Percentiles rank a stretch among this genome's conserved stretches.
phyloP scores from a whole-genome alignment of 2,329 filamentous ascomycete species.

The Rutstroemia sydowiana region DNA sequence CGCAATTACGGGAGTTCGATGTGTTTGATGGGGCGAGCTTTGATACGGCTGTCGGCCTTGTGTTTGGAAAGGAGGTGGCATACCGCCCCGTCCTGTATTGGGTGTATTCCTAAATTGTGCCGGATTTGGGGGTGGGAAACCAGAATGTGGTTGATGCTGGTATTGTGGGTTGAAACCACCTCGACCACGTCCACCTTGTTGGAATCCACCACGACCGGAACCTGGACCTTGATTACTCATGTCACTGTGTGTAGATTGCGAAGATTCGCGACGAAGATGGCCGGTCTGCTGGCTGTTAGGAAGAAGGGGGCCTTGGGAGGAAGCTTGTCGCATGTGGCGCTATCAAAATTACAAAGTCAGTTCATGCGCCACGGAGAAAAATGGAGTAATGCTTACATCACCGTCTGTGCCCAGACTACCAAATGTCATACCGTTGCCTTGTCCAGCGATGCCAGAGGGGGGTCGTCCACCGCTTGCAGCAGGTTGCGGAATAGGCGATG shows the following conservation, averaged over 20 bases:
- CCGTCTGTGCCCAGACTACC: slow-evolving; percentile 77
- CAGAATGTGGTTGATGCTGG: slow-evolving; percentile 41
- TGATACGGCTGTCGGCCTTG: slow-evolving; percentile 43
- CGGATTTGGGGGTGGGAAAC: slow-evolving; percentile 40
- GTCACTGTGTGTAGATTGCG: slow-evolving; percentile 73
- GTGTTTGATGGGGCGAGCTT: slow-evolving; percentile 59
- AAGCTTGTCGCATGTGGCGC: slow-evolving; percentile 62
- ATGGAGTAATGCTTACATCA: slow-evolving; percentile 53
- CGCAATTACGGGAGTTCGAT: slow-evolving; percentile 58
- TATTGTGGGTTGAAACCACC: slow-evolving; percentile 49
- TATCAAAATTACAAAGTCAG: slow-evolving; percentile 30
- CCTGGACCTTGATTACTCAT: slow-evolving; percentile 52
- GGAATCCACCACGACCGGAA: slow-evolving; percentile 44
- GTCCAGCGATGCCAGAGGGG: slow-evolving; percentile 65
- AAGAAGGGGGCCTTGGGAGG: slow-evolving; percentile 53
- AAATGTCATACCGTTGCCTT: slow-evolving; percentile 67
- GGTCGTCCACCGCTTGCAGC: slow-evolving; percentile 66
- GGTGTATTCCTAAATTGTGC: slow-evolving; percentile 25
- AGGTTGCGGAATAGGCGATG: slow-evolving; percentile 87
- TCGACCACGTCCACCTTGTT: slow-evolving; percentile 48
- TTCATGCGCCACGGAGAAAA: slow-evolving; percentile 22
- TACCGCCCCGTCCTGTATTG: slow-evolving; percentile 43
- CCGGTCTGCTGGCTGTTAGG: slow-evolving; percentile 55
- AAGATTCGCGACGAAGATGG: slow-evolving; percentile 81
- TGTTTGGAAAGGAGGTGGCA: slow-evolving; percentile 39